These are phyloP conservation scores for Starmerella asiatica DNA, from an alignment of 805 yeast genomes.

Conservation along the genomic window DNA sequence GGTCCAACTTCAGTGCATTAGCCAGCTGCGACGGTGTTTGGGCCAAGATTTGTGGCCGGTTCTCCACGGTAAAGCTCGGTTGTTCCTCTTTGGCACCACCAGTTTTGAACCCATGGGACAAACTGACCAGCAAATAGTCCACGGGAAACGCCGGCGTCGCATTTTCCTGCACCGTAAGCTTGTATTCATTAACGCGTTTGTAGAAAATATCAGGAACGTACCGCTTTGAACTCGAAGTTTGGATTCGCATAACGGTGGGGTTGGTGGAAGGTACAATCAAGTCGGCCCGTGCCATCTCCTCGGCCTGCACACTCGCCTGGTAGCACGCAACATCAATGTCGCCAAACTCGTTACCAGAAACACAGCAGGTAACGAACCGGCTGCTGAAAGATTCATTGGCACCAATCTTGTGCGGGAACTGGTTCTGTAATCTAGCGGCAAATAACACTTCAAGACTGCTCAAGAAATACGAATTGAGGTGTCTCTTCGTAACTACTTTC, in stretches of 20 bases:
- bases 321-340: constrained; percentile 85
- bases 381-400: constrained; percentile 45
- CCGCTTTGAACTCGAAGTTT: constrained; percentile 54
- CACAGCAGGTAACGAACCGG: constrained; percentile 83
- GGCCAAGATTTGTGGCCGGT: constrained; percentile 60
- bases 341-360: constrained; percentile 76
- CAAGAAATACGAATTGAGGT: constrained; percentile 77
- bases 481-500: constrained; percentile 81
- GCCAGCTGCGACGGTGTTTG: constrained; percentile 51
- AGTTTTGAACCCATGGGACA: constrained; percentile 82
- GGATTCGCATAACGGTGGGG: constrained; percentile 73
- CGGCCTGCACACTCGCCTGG: constrained; percentile 80
- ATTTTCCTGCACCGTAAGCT: constrained; percentile 69
- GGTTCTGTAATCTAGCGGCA: constrained; percentile 66
- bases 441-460: constrained; percentile 75
- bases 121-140: constrained; percentile 73
- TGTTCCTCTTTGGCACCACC: constrained; percentile 23
- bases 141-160: constrained; percentile 89
- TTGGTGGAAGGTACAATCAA: constrained; percentile 77
- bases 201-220: constrained; percentile 93
- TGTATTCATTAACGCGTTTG: constrained; percentile 74
- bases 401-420: constrained; percentile 36
- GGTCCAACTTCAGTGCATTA: constrained; percentile 33
- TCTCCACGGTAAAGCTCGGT: constrained; percentile 55
- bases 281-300: constrained; percentile 76